These are phyloP conservation scores for Citeromyces matritensis DNA, from an alignment of 805 yeast genomes.

Conservation along the genomic window DNA sequence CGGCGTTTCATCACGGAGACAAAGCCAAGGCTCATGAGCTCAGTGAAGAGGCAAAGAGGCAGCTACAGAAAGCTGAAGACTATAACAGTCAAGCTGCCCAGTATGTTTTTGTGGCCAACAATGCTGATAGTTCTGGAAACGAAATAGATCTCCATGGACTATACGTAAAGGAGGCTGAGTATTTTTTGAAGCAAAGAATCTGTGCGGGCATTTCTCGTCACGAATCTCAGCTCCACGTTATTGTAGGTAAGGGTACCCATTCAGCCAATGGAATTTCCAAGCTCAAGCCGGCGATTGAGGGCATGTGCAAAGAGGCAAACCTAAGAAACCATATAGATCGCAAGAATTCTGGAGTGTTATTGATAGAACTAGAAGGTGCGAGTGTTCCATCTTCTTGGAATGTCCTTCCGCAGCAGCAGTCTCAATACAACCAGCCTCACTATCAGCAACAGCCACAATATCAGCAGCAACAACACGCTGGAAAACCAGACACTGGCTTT, in stretches of 20 bases:
- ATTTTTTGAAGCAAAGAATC: slow-evolving; percentile 59
- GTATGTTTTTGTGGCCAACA: slow-evolving; percentile 77
- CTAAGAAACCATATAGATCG: slow-evolving; percentile 48
- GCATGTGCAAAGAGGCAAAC: slow-evolving; percentile 52
- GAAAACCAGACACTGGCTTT: too few species aligned
- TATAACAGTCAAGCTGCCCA: slow-evolving; percentile 76
- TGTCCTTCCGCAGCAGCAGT: neutral
- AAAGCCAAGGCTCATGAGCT: slow-evolving; percentile 57
- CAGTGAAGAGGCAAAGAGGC: slow-evolving; percentile 53
- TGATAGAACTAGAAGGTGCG: slow-evolving; percentile 39
- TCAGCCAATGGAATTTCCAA: slow-evolving; percentile 74
- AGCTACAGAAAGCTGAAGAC: slow-evolving; percentile 44
- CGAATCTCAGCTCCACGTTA: slow-evolving; percentile 57
- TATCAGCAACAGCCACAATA: slow-evolving; percentile 1
- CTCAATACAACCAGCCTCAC: neutral
- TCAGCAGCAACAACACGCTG: neutral
- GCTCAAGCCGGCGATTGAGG: slow-evolving; percentile 79
- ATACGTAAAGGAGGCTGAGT: slow-evolving; percentile 78
- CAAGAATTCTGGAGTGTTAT: slow-evolving; percentile 68
- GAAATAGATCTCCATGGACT: slow-evolving; percentile 93
- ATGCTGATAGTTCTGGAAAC: slow-evolving; percentile 68
- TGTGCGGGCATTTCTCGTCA: slow-evolving; percentile 40
- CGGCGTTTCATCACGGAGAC: slow-evolving; percentile 65
- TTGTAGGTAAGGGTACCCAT: slow-evolving; percentile 89
- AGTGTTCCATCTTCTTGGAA: slow-evolving; percentile 26